These are phyloP conservation scores for Cystoisospora suis DNA, from an alignment of 169 alveolate species.

Conservation along the genomic window DNA sequence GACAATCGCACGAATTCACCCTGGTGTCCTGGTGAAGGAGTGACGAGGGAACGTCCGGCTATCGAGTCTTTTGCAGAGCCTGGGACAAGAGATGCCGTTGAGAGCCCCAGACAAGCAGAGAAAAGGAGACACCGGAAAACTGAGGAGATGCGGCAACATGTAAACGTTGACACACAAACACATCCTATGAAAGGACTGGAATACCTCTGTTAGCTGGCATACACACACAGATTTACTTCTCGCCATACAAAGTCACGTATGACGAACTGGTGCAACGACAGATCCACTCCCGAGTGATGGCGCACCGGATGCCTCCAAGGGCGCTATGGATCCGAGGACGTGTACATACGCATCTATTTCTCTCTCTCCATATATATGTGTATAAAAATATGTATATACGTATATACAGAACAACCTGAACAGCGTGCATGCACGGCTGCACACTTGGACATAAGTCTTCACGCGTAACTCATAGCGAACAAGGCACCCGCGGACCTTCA, in stretches of 20 bases:
- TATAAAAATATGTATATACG: neutral
- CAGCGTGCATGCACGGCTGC: too few species aligned
- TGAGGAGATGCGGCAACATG: neutral
- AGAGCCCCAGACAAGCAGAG: neutral
- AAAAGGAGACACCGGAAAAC: neutral
- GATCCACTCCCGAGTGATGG: too few species aligned
- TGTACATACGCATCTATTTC: too few species aligned
- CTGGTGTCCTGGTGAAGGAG: neutral
- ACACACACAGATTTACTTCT: neutral
- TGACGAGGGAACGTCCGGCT: neutral
- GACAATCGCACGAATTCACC: neutral
- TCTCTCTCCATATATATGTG: too few species aligned
- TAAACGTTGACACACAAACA: neutral
- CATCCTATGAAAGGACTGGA: neutral
- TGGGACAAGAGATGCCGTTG: neutral
- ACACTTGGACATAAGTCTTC: too few species aligned
- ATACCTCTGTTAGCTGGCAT: neutral
- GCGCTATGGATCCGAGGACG: too few species aligned
- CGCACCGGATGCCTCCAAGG: too few species aligned
- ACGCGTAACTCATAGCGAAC: too few species aligned
- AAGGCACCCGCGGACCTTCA: too few species aligned
- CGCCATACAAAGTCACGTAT: too few species aligned
- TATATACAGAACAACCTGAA: too few species aligned
- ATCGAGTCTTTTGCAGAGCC: neutral
- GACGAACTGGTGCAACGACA: too few species aligned